Conservation (phyloP, 1,284 basidiomycete genomes). For the Pseudozyma thailandica region DNA sequence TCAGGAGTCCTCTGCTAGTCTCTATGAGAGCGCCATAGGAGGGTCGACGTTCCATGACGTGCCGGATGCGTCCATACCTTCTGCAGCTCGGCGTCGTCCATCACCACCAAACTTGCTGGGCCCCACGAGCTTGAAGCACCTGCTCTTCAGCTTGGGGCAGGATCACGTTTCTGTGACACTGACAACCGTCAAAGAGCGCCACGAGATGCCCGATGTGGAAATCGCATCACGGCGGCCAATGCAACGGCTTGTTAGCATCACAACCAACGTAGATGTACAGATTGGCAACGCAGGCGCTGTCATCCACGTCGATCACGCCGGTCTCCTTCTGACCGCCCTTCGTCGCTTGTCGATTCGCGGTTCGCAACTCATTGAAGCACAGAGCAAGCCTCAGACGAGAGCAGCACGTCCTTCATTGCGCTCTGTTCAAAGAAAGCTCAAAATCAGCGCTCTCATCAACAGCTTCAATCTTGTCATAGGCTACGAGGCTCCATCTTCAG, state of each 20-base stretch:
- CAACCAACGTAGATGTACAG: conserved; percentile 22
- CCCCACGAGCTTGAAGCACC: not conserved
- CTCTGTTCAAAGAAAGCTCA: conserved; percentile 2
- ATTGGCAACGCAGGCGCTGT: conserved; percentile 30
- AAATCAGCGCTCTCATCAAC: conserved; percentile 14
- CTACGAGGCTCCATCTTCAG: conserved; percentile 30
- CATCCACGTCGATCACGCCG: conserved; percentile 33
- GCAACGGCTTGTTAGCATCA: conserved; percentile 29
- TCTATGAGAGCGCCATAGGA: conserved; percentile 44
- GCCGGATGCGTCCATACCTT: not conserved
- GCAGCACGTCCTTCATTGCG: not conserved
- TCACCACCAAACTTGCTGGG: not conserved
- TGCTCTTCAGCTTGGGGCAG: conserved; percentile 32
- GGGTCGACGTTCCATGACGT: conserved; percentile 5
- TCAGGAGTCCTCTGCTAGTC: conserved; percentile 35
- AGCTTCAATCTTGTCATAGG: conserved; percentile 40
- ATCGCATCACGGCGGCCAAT: conserved; percentile 14
- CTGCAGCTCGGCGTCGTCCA: too few relatives aligned
- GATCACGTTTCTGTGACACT: conserved; percentile 17
- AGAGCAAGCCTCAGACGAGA: not conserved
- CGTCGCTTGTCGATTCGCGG: not conserved
- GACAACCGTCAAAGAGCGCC: conserved; percentile 40
- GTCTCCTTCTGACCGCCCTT: conserved; percentile 12
- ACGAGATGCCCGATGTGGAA: not conserved
- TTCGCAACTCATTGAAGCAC: not conserved